These are phyloP conservation scores for Cordyceps cicadae DNA, from an alignment of 2,329 filamentous ascomycete species.

Conservation along the genomic window DNA sequence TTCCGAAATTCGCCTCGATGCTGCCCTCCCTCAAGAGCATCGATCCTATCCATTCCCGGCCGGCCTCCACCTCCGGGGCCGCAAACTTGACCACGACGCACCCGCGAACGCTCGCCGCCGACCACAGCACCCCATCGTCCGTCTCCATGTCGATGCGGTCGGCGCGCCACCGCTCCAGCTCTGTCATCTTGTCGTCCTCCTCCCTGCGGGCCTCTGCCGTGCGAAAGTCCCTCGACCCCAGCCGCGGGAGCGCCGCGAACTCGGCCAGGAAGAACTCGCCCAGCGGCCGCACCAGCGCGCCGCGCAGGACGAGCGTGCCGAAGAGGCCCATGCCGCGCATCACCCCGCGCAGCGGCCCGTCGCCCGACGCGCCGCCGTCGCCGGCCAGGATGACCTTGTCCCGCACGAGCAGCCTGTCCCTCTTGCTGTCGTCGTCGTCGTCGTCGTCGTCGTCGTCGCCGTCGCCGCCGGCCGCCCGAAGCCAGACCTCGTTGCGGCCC, in stretches of 20 bases:
- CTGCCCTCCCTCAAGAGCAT: slow-evolving; percentile 71
- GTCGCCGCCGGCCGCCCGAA: slow-evolving; percentile 22
- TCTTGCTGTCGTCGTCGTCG: slow-evolving; percentile 25
- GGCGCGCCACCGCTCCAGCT: slow-evolving; percentile 44
- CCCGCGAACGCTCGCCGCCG: slow-evolving; percentile 68
- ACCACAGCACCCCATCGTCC: slow-evolving; percentile 62
- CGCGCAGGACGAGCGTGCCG: slow-evolving; percentile 77
- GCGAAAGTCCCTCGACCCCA: slow-evolving; percentile 74
- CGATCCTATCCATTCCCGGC: slow-evolving; percentile 66
- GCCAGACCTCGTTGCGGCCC: slow-evolving; percentile 84
- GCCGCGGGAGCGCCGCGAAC: slow-evolving; percentile 68
- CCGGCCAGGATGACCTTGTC: slow-evolving; percentile 73
- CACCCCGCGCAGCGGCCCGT: slow-evolving; percentile 42
- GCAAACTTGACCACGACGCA: slow-evolving; percentile 91
- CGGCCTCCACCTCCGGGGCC: slow-evolving; percentile 71
- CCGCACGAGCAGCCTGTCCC: slow-evolving; percentile 62
- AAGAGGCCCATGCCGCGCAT: slow-evolving; percentile 72
- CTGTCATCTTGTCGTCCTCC: slow-evolving; percentile 28
- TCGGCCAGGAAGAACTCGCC: slow-evolving; percentile 69
- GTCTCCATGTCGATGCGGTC: slow-evolving; percentile 51
- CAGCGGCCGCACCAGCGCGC: slow-evolving; percentile 57
- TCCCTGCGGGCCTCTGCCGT: slow-evolving; percentile 39
- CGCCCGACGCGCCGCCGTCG: slow-evolving; percentile 32
- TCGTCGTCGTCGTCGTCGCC: slow-evolving; percentile 23
- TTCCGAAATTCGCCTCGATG: slow-evolving; percentile 63